phyloP scores from a whole-genome alignment of 768 basidiomycete species.

The Phylloporus arenicola region DNA sequence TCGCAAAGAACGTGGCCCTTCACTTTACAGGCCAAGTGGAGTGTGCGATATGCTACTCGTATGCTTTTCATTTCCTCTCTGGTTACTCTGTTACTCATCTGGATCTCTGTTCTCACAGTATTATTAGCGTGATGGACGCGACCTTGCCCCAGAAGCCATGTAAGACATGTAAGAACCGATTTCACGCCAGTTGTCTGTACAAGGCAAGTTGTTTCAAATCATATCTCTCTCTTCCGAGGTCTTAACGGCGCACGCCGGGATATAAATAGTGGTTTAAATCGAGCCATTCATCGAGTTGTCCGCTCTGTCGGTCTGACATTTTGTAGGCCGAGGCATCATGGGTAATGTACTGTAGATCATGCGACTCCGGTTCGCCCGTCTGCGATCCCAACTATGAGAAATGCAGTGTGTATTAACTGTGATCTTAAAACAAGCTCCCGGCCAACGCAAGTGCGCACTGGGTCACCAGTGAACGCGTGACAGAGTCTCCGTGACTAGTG shows the following conservation, averaged over 20 bases:
- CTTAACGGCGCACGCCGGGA: not conserved
- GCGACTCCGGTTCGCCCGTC: too few species aligned
- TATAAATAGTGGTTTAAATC: constrained; percentile 74
- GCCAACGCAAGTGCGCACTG: too few species aligned
- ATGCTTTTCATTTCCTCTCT: constrained; percentile 19
- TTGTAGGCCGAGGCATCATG: constrained; percentile 32
- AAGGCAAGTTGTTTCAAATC: constrained; percentile 46
- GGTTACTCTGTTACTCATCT: not conserved
- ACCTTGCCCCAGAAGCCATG: constrained; percentile 87
- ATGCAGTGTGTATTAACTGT: too few species aligned
- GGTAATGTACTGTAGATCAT: not conserved
- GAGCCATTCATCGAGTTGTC: constrained; percentile 88
- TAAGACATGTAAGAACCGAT: constrained; percentile 90
- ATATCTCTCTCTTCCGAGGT: not conserved
- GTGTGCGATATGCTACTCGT: constrained; percentile 97
- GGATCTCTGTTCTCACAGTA: constrained; percentile 40
- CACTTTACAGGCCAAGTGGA: constrained; percentile 96
- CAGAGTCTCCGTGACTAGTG: too few species aligned
- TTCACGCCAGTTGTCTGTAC: constrained; percentile 88
- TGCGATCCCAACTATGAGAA: too few species aligned
- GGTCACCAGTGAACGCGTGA: too few species aligned
- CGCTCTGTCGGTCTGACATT: constrained; percentile 84
- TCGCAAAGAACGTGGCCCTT: constrained; percentile 88
- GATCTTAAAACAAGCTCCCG: too few species aligned
- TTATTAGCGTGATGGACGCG: constrained; percentile 87